Evolutionary conservation across 257 asterid species (phyloP), one percentile per base, ranked within the genome.

Genomic region (Echites panduratus): DNA sequence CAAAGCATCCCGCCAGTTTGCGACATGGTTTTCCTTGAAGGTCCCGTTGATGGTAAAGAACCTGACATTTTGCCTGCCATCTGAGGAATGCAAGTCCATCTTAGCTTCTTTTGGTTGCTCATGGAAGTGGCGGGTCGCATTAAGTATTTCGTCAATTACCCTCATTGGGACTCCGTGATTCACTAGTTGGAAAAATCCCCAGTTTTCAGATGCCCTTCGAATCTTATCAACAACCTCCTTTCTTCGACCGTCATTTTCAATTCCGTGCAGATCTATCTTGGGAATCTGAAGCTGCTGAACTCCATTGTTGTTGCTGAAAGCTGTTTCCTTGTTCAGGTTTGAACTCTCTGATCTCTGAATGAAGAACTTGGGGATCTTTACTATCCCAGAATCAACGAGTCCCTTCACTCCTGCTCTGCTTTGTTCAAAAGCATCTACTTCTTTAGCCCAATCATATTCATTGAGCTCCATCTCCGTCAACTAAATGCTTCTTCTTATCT

Each of bases 131-230:
- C 87, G 50, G 0, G 84, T 85, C 41, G 87, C 73, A 43, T 83
- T 80, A 40, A 91, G 50, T 27, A 91, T 71, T 0, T 26, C 79
- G 0, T 88, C 85, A 83, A 82, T 76, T 32, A 32, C 3, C 38
- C 38, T 32, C 38, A 32, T 3, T 2, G 95, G 95, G 19, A 89
- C 82, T 47, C 95, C 96, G 56, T 89, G 97, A 74, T 86, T 88
- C 12, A 85, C 77, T 77, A 91, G 76, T 73, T 88, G 94, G 79
- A 91, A 91, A 59, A 89, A 89, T 1, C 95, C 96, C 93, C 93
- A 89, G 1, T 72, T 71, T 22, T 75, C 84, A 2, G 90, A 85
- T 11, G 91, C 97, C 19, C 16, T 29, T 0, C 90, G 82, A 26
- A 91, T 84, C 72, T 81, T 88, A 2, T 81, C 87, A 45, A 87